Evolutionary conservation across 805 yeast genomes (phyloP), one percentile per base, ranked within the genome.

Genomic region (Spathaspora arborariae): DNA sequence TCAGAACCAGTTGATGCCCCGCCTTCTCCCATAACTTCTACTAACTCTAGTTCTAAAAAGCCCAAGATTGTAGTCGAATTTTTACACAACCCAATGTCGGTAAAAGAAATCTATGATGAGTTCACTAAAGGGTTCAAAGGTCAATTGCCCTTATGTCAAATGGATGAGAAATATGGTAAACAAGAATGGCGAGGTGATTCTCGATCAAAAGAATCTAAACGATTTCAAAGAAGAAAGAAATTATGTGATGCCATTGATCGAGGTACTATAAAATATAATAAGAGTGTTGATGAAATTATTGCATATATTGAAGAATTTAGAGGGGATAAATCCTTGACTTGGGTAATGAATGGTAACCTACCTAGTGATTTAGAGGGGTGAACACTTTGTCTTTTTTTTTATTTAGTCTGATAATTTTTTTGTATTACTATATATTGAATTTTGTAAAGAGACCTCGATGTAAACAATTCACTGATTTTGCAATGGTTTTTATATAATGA

Each of bases 331-430:
- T 63, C 70, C 33, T 60, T 72, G 42, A 71, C 77, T 4, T 72
- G 77, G 77, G 69, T 72, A 5, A 72, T 72, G 77, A 72, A 72
- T 51, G 76, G 76, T 7, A 68, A 72, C 47, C 56, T 72, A 9
- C 77, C 77, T 2, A 48, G 51, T 5, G 74, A 69, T 47, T 52
- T 68, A 44, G 26, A 47, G 11, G 40, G 22, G 22, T 53, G 41
- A 39, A 11, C 5, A 6, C 18, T 27, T 21, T 40, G 40, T 15
- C 26, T 20, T 37, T 16, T n/a, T 37, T 20, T 18, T 33, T 4
- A 16, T 45, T 39, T 26, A 38, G 21, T 27, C 37, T 27, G 22
- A 16, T 30, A 30, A 22, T 33, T 35, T 10, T 39, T 11, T 7
- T 19, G 5, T 39, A 22, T 13, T 4, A 3, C 9, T 39, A 18